Evolutionary conservation across 2,329 filamentous ascomycete species (phyloP).

Genomic region (Ambrosiella cleistominuta): DNA sequence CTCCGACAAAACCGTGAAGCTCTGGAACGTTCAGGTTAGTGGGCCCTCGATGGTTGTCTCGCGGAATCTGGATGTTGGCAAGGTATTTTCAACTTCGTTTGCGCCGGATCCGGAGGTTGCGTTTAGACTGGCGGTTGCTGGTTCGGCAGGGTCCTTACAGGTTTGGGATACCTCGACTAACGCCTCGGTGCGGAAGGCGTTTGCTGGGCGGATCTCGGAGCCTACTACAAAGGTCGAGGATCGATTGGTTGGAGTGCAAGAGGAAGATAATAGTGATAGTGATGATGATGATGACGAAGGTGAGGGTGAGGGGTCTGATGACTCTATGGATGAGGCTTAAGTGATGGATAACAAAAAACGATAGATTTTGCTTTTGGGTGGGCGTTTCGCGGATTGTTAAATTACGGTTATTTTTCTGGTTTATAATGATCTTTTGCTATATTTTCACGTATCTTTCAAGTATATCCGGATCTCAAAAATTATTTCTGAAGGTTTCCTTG

Average conservation of each 20-base stretch:
- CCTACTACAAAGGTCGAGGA: slow-evolving; percentile 50
- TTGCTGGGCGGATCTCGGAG: slow-evolving; percentile 49
- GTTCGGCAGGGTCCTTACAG: slow-evolving; percentile 81
- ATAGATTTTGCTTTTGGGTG: neutral
- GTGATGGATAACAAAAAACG: neutral
- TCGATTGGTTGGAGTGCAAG: slow-evolving; percentile 55
- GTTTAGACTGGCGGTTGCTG: slow-evolving; percentile 82
- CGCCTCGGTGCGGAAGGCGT: slow-evolving; percentile 63
- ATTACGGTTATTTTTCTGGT: slow-evolving; percentile 5
- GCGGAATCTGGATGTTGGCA: slow-evolving; percentile 81
- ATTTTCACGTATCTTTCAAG: too few species aligned
- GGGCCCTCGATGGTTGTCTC: slow-evolving; percentile 83
- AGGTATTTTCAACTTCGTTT: slow-evolving; percentile 81
- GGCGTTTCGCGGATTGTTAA: neutral
- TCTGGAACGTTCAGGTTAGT: slow-evolving; percentile 74
- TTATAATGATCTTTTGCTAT: neutral
- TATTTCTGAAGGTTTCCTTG: neutral
- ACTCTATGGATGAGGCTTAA: slow-evolving; percentile 42
- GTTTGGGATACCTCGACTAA: slow-evolving; percentile 97
- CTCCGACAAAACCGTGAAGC: slow-evolving; percentile 85
- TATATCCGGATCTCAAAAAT: neutral
- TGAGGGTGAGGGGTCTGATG: slow-evolving; percentile 21
- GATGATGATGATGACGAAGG: slow-evolving; percentile 31
- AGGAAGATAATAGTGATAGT: slow-evolving; percentile 47
- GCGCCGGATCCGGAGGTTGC: slow-evolving; percentile 80